These are phyloP conservation scores for Solanum ahanhuiri DNA, from an alignment of 257 asterid genomes.

Conservation along the genomic window DNA sequence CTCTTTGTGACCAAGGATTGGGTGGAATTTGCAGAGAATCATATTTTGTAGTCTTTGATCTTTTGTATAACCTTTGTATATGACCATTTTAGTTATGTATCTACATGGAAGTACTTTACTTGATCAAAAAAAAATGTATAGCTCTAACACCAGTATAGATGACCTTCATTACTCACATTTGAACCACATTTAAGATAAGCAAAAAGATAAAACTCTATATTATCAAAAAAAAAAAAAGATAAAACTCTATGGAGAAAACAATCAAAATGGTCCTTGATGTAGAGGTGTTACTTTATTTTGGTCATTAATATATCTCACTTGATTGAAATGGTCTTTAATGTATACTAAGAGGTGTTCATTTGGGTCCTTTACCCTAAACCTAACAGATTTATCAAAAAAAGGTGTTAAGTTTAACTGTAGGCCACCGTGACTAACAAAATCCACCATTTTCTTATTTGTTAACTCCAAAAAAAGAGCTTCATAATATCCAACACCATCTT, in stretches of 20 bases:
- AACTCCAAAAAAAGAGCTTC: background rate
- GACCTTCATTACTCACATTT: background rate
- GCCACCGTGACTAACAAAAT: background rate
- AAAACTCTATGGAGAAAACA: background rate
- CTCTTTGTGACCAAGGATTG: background rate
- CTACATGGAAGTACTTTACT: background rate
- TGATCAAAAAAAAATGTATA: background rate
- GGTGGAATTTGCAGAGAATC: background rate
- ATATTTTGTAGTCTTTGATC: background rate
- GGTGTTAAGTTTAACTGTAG: background rate
- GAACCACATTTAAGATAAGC: background rate
- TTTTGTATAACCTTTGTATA: background rate
- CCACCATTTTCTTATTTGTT: background rate
- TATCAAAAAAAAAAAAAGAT: too few species aligned
- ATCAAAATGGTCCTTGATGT: background rate
- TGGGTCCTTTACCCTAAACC: background rate
- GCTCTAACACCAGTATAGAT: background rate
- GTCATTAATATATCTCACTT: background rate
- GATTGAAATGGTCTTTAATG: background rate
- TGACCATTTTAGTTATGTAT: background rate
- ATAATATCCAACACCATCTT: background rate
- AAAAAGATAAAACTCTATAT: background rate
- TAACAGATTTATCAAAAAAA: background rate
- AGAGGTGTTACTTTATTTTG: background rate
- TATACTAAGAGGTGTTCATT: background rate